Conservation (phyloP, 768 basidiomycete species). For the Naematelia encephala region DNA sequence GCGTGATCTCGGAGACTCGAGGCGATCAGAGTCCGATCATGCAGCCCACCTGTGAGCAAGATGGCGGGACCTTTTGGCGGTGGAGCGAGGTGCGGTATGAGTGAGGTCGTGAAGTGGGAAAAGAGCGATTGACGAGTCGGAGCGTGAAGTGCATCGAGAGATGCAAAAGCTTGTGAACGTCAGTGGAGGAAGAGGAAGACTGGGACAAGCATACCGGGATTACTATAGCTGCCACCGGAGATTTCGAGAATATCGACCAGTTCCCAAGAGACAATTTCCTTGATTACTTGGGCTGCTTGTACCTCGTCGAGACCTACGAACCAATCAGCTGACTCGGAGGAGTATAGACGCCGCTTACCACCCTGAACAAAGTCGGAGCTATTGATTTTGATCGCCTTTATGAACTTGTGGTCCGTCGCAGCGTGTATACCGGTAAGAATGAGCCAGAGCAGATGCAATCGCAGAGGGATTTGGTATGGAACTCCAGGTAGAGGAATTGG, state of each 20-base stretch:
- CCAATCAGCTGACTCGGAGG: background rate
- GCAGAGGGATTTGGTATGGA: slow-evolving; percentile 19
- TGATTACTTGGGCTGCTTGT: slow-evolving; percentile 28
- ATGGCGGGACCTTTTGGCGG: slow-evolving; percentile 39
- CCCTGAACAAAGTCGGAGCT: slow-evolving; percentile 46
- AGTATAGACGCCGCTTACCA: slow-evolving; percentile 24
- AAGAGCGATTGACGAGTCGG: slow-evolving; percentile 40
- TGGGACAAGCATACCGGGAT: slow-evolving; percentile 21
- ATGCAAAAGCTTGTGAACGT: slow-evolving; percentile 21
- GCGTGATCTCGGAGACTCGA: slow-evolving; percentile 20
- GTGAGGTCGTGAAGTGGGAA: slow-evolving; percentile 37
- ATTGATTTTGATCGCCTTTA: slow-evolving; percentile 42
- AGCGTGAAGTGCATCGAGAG: background rate
- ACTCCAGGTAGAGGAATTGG: slow-evolving; percentile 31
- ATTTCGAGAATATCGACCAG: slow-evolving; percentile 40
- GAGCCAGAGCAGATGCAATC: slow-evolving; percentile 38
- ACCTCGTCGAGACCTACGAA: slow-evolving; percentile 34
- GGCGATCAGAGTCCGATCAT: slow-evolving; percentile 29
- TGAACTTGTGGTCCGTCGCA: slow-evolving; percentile 19
- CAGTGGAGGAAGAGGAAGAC: slow-evolving; percentile 3
- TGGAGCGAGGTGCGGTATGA: slow-evolving; percentile 27
- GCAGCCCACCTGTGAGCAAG: slow-evolving; percentile 39
- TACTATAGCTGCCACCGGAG: slow-evolving; percentile 39
- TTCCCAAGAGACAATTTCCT: slow-evolving; percentile 36
- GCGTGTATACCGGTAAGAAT: slow-evolving; percentile 27